phyloP scores from a whole-genome alignment of 495 filamentous ascomycete species.

The Aspergillus haitiensis region DNA sequence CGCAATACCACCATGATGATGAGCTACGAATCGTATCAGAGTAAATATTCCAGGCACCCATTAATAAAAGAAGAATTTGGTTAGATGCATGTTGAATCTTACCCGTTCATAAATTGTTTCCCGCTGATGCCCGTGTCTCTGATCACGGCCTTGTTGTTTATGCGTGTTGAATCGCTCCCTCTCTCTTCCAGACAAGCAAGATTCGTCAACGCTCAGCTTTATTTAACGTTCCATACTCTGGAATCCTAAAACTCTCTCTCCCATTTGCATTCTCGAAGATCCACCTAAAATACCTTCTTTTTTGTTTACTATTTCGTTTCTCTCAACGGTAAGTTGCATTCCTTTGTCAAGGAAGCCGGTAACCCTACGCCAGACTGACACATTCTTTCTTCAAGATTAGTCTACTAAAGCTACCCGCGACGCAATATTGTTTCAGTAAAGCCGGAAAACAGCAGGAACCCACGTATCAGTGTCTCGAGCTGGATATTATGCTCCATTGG shows the following conservation, averaged over 20 bases:
- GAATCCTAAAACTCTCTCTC: neutral
- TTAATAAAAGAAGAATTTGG: too few species aligned
- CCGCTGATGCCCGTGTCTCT: slow-evolving; percentile 3
- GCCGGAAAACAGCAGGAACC: neutral
- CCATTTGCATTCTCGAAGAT: slow-evolving; percentile 11
- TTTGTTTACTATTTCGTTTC: slow-evolving; percentile 9
- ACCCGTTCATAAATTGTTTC: neutral
- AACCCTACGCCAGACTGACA: neutral
- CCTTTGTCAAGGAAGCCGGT: neutral
- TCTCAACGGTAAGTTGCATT: slow-evolving; percentile 21
- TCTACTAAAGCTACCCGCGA: neutral
- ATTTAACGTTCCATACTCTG: neutral
- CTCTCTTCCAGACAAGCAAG: slow-evolving; percentile 3
- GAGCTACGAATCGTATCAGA: neutral
- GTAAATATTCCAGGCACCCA: too few species aligned
- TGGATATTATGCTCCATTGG: slow-evolving; percentile 35
- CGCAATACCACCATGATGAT: slow-evolving; percentile 19
- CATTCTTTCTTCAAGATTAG: neutral
- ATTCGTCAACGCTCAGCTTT: neutral
- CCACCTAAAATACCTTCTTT: slow-evolving; percentile 6
- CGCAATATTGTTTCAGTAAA: neutral
- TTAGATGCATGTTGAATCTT: neutral
- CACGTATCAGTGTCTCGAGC: slow-evolving; percentile 1
- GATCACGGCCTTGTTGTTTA: slow-evolving; percentile 14
- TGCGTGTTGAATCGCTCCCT: neutral